Conservation (phyloP, 768 basidiomycete species). For the Kwoniella sp. region DNA sequence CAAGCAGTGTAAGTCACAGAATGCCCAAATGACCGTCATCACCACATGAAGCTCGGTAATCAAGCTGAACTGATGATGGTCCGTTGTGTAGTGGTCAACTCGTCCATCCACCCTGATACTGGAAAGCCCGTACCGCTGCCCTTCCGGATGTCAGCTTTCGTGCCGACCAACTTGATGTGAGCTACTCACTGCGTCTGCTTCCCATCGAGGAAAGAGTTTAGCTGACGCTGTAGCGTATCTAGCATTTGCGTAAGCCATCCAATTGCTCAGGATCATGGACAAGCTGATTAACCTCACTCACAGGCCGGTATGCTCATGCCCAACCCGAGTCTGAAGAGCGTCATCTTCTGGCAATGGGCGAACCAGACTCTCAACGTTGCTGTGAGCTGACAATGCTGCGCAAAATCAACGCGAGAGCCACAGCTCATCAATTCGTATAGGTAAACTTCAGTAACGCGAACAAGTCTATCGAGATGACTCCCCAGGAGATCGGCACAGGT, state of each 20-base stretch:
- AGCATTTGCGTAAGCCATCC: slow-evolving; percentile 4
- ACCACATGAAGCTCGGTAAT: too few species aligned
- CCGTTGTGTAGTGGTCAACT: slow-evolving; percentile 48
- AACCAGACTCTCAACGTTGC: slow-evolving; percentile 59
- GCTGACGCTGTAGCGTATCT: background rate
- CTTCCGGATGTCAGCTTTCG: slow-evolving; percentile 59
- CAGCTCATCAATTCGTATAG: slow-evolving; percentile 16
- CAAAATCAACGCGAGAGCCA: background rate
- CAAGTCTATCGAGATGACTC: slow-evolving; percentile 57
- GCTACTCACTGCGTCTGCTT: background rate
- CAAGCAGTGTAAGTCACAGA: slow-evolving; percentile 43
- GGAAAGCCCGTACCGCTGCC: slow-evolving; percentile 57
- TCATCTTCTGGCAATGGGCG: slow-evolving; percentile 55
- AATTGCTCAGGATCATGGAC: background rate
- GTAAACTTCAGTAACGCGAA: slow-evolving; percentile 59
- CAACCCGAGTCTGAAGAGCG: slow-evolving; percentile 51
- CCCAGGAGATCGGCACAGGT: slow-evolving; percentile 56
- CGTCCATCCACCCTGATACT: slow-evolving; percentile 56
- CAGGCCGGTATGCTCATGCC: slow-evolving; percentile 60
- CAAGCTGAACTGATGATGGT: slow-evolving; percentile 6
- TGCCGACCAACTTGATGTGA: slow-evolving; percentile 58
- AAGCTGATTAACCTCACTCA: background rate
- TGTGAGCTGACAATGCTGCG: slow-evolving; percentile 23
- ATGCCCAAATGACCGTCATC: too few species aligned
- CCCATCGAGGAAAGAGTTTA: background rate